A percentile compares a stretch with the other conserved stretches of the same genome.
phyloP scores from a whole-genome alignment of 495 filamentous ascomycete species.

The Penicillium bialowiezense region DNA sequence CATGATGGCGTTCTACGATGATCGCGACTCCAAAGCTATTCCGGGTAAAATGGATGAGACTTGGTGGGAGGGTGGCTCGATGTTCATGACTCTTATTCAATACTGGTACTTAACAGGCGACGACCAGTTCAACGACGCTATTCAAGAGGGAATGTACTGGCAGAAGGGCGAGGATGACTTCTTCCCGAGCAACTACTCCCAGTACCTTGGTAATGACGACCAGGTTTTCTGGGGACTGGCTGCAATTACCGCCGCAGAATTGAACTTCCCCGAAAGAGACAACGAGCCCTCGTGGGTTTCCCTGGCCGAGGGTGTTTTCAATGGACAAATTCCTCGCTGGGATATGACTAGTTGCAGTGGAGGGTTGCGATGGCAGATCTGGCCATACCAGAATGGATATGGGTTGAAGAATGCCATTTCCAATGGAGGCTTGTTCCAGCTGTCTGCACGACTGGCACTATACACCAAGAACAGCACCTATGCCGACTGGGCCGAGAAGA shows the following conservation, averaged over 20 bases:
- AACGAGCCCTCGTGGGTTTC: constrained; percentile 59
- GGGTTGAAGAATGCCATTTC: constrained; percentile 73
- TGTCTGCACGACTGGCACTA: constrained; percentile 64
- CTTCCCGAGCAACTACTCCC: constrained; percentile 49
- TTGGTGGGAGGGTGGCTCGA: constrained; percentile 72
- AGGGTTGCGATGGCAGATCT: constrained; percentile 80
- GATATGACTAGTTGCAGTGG: constrained; percentile 61
- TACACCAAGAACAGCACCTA: constrained; percentile 76
- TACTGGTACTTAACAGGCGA: constrained; percentile 76
- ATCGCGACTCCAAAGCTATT: constrained; percentile 53
- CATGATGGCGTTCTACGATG: constrained; percentile 61
- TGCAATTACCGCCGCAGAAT: constrained; percentile 66
- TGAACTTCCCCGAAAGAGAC: constrained; percentile 62
- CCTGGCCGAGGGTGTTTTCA: constrained; percentile 54
- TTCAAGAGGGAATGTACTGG: constrained; percentile 56
- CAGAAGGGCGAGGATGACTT: constrained; percentile 66
- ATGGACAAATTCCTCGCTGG: constrained; percentile 63
- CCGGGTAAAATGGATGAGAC: constrained; percentile 59
- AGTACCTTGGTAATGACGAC: constrained; percentile 60
- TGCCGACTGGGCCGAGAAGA: constrained; percentile 64
- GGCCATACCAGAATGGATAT: constrained; percentile 71
- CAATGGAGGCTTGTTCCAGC: constrained; percentile 73
- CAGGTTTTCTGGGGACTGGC: constrained; percentile 76
- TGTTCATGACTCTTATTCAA: constrained; percentile 68
- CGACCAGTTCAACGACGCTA: constrained; percentile 59